Conservation (phyloP, 306 rosid species). For the Neltuma alba region DNA sequence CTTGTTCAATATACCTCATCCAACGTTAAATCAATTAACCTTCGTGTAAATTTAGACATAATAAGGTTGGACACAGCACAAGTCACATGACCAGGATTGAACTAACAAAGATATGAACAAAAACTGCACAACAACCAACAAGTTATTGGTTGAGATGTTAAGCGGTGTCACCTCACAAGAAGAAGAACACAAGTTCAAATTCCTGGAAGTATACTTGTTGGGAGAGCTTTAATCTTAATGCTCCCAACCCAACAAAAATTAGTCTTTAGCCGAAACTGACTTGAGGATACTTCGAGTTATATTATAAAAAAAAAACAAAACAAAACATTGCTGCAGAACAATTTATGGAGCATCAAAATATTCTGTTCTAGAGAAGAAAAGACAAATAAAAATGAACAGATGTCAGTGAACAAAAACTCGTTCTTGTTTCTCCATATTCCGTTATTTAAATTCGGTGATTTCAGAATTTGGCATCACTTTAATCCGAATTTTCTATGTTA, state of each 20-base stretch:
- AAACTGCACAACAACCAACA: no score
- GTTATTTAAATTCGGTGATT: not conserved
- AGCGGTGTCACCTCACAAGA: no score
- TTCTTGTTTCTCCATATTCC: not conserved
- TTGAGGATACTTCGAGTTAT: no score
- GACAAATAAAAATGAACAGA: not conserved
- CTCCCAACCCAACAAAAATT: no score
- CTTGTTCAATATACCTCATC: not conserved
- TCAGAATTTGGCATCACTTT: not conserved
- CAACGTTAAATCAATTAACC: not conserved
- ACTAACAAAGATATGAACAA: conserved; percentile 6
- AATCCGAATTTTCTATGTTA: not conserved
- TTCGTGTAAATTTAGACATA: not conserved
- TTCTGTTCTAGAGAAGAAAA: not conserved
- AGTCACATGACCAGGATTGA: not conserved
- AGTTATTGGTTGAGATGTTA: no score
- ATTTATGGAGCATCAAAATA: not conserved
- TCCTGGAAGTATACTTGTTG: no score
- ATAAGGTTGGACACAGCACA: not conserved
- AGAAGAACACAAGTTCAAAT: no score
- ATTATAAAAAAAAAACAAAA: no score
- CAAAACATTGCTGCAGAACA: not conserved
- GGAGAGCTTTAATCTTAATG: no score
- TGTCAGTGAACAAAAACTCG: not conserved
- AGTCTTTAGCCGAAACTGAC: no score